Evolutionary conservation across 2,329 filamentous ascomycete species (phyloP).

Genomic region (Fusarium burgessii): DNA sequence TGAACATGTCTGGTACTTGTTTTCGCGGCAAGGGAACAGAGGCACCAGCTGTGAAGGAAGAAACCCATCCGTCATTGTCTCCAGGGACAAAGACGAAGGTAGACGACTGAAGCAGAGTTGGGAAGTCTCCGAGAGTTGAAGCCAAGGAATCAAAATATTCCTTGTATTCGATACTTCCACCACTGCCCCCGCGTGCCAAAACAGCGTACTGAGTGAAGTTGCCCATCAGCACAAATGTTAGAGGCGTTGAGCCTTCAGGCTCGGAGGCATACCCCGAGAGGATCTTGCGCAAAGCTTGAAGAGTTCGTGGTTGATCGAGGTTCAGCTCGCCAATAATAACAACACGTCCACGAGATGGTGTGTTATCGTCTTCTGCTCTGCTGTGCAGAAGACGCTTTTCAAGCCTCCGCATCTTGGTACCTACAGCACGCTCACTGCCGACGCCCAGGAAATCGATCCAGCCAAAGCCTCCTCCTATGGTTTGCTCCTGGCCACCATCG

Average conservation of each 20-base stretch:
- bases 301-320: conserved; percentile 83
- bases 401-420: conserved; percentile 83
- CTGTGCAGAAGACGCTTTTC: conserved; percentile 74
- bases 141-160: conserved; percentile 94
- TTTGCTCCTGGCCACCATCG: conserved; percentile 69
- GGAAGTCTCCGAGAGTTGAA: conserved; percentile 84
- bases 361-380: conserved; percentile 50
- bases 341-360: conserved; percentile 63
- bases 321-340: conserved; percentile 89
- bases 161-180: conserved; percentile 94
- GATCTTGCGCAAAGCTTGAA: conserved; percentile 84
- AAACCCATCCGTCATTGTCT: conserved; percentile 97
- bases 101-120: conserved; percentile 79
- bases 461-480: conserved; percentile 85
- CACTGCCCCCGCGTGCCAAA: conserved; percentile 75
- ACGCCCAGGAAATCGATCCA: conserved; percentile 97
- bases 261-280: conserved; percentile 79
- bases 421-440: conserved; percentile 87
- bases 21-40: conserved; percentile 77
- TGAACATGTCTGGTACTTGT: conserved; percentile 88
- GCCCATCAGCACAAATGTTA: conserved; percentile 85
- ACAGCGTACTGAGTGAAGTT: conserved; percentile 80
- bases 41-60: conserved; percentile 82
- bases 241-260: conserved; percentile 73
- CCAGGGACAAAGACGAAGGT: conserved; percentile 95